Evolutionary conservation across 139 green algal genomes (phyloP).

Genomic region (Yamagishiella unicocca): DNA sequence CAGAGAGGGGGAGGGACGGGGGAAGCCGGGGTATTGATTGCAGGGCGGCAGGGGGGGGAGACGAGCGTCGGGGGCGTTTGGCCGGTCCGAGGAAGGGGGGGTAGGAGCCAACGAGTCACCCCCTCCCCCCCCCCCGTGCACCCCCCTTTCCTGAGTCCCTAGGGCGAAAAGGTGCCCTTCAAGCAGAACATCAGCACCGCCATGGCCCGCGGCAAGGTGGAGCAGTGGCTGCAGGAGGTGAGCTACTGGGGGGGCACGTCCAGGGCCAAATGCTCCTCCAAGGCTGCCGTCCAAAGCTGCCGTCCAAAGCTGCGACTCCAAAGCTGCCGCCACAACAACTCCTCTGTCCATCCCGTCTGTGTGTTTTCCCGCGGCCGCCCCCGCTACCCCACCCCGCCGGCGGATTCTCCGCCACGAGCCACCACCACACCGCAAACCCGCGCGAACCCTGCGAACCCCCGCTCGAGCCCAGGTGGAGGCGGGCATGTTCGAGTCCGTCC

Average conservation of each 20-base stretch:
- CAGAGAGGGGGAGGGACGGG: not conserved
- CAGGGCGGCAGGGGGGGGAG: too few relatives aligned
- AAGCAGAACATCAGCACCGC: slow-evolving; percentile 65
- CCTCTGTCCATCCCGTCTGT: too few relatives aligned
- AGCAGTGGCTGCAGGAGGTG: slow-evolving; percentile 80
- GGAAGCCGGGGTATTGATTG: not conserved
- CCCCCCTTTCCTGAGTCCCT: not conserved
- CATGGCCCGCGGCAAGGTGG: slow-evolving; percentile 71
- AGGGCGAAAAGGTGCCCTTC: slow-evolving; percentile 69
- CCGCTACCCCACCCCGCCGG: not conserved
- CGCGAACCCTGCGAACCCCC: too few relatives aligned
- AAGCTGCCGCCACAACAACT: too few relatives aligned
- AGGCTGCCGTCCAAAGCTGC: too few relatives aligned
- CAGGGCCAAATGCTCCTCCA: too few relatives aligned
- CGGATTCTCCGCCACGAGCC: not conserved
- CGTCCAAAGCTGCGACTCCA: too few relatives aligned
- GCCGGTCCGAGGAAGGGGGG: not conserved
- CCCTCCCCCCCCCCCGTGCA: not conserved
- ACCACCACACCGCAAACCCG: not conserved
- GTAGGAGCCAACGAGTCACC: too few relatives aligned
- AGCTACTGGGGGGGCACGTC: too few relatives aligned
- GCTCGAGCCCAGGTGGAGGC: slow-evolving; percentile 57
- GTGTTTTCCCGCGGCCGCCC: too few relatives aligned
- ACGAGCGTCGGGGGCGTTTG: not conserved
- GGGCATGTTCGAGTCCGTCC: slow-evolving; percentile 75